Percentiles rank a stretch among this genome's conserved stretches.
These are phyloP conservation scores for Didymella exigua DNA, from an alignment of 2,329 filamentous ascomycete species.

Conservation along the genomic window DNA sequence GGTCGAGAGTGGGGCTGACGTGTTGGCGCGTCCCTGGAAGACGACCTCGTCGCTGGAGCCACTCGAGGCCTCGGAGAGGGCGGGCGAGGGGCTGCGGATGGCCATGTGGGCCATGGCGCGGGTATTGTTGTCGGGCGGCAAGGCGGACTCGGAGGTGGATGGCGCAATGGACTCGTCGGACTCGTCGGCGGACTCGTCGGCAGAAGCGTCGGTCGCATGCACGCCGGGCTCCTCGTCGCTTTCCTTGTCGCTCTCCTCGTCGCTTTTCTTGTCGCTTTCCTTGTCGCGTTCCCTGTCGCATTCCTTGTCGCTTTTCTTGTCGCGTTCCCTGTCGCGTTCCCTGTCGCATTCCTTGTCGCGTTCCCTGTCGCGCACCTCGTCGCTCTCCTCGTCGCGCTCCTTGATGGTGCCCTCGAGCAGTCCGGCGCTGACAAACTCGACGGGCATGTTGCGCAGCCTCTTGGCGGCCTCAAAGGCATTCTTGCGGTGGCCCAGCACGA, in stretches of 20 bases:
- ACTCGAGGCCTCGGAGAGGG: constrained; percentile 27
- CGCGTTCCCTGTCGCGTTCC: too few relatives aligned
- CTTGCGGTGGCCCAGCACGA: constrained; percentile 58
- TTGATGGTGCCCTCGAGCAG: constrained; percentile 45
- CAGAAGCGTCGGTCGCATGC: constrained; percentile 11
- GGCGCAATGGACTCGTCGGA: constrained; percentile 22
- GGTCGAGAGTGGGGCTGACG: constrained; percentile 9
- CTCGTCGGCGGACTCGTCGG: constrained; percentile 19
- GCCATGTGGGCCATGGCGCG: constrained; percentile 40
- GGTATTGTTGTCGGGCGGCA: constrained; percentile 24
- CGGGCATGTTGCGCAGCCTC: constrained; percentile 60
- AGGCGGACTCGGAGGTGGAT: constrained; percentile 21
- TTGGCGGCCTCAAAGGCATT: constrained; percentile 54
- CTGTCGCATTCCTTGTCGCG: too few relatives aligned
- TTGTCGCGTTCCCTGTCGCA: too few relatives aligned
- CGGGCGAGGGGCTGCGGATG: constrained; percentile 47
- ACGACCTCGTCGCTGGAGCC: constrained; percentile 66
- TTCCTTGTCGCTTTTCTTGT: too few relatives aligned
- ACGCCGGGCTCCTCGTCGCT: too few relatives aligned
- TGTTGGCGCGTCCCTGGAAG: constrained; percentile 40
- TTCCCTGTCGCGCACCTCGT: too few relatives aligned
- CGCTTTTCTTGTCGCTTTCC: too few relatives aligned
- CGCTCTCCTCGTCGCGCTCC: constrained; percentile 37
- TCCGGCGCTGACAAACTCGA: constrained; percentile 67
- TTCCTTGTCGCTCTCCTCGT: too few relatives aligned